Base-by-base conservation (phyloP, 169 alveolate species). In the Plasmodium yoelii region DNA sequence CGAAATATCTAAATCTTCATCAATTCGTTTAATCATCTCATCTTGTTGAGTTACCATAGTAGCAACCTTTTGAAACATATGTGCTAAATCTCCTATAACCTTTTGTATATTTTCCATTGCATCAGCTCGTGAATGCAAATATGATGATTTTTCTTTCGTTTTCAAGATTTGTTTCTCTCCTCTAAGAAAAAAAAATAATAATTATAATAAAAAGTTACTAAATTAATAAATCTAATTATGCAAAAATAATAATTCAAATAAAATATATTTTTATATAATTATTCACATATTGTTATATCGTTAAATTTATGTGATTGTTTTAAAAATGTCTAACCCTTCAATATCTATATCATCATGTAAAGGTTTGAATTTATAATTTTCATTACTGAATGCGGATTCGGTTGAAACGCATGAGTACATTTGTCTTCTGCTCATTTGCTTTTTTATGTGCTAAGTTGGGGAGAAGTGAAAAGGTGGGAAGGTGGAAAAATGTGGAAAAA, bases 21-120 rank as follows among this genome's bases (percentile, higher is more conserved):
- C 96, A 39, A 93, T 93, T 60, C 96, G 89, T 72, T 90, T 87
- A 24, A 93, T 93, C 96, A 93, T 93, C 53, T 91, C 94, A 61
- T 93, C 96, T 92, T 93, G 96, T 61, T 93, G 95, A 10, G 94
- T 71, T 13, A 93, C 96, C 87, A 90, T 64, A 46, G 94, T 84
- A 3, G 96, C 92, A 53, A 93, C 94, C 64, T 88, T 86, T 26
- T 93, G 94, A 87, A 93, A 93, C 73, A 93, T 93, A 73, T 93
- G 96, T 19, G 95, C 86, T 9, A 93, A 87, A 60, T 93, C 96
- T 24, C 96, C 93, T 56, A 93, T 93, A 47, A 94, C 95, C 57
- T 92, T 88, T 65, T 93, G 96, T 39, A 93, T 93, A 51, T 93
- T 93, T 55, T 93, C 96, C 70, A 93, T 65, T 7, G 96, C 96